Evolutionary conservation across 2,329 filamentous ascomycete species (phyloP).

Genomic region (Fusarium abutilonis): DNA sequence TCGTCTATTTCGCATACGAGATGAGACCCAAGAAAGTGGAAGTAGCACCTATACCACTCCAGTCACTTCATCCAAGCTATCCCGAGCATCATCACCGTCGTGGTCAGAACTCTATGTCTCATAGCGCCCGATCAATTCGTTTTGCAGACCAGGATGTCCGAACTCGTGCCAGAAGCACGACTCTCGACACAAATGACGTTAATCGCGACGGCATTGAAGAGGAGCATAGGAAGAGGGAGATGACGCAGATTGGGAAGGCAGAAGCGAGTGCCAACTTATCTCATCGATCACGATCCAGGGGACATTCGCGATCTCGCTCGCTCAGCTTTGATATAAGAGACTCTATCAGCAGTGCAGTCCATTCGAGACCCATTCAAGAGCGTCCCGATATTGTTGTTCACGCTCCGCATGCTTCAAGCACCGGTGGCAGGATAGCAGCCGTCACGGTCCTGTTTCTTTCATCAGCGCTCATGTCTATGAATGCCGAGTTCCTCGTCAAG

Average conservation of each 20-base stretch:
- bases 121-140: conserved; percentile 44
- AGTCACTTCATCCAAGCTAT: conserved; percentile 61
- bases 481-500: conserved; percentile 69
- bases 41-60: conserved; percentile 76
- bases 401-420: conserved; percentile 6
- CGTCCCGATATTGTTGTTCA: neutral
- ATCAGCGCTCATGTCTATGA: conserved; percentile 66
- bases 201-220: conserved; percentile 16
- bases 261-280: conserved; percentile 28
- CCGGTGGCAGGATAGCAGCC: conserved; percentile 51
- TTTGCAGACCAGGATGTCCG: conserved; percentile 44
- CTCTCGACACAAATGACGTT: conserved; percentile 21
- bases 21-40: conserved; percentile 71
- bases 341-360: conserved; percentile 29
- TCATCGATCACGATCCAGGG: conserved; percentile 35
- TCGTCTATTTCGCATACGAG: conserved; percentile 79
- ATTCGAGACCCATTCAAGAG: conserved; percentile 19
- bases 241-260: neutral
- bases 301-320: conserved; percentile 41
- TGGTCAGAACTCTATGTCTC: conserved; percentile 16
- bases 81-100: conserved; percentile 18
- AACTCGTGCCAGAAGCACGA: conserved; percentile 28
- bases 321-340: conserved; percentile 37
- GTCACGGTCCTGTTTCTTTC: conserved; percentile 62
- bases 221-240: conserved; percentile 14